Conservation (phyloP, 305 asterid species). For the Fraxinus velutina region DNA sequence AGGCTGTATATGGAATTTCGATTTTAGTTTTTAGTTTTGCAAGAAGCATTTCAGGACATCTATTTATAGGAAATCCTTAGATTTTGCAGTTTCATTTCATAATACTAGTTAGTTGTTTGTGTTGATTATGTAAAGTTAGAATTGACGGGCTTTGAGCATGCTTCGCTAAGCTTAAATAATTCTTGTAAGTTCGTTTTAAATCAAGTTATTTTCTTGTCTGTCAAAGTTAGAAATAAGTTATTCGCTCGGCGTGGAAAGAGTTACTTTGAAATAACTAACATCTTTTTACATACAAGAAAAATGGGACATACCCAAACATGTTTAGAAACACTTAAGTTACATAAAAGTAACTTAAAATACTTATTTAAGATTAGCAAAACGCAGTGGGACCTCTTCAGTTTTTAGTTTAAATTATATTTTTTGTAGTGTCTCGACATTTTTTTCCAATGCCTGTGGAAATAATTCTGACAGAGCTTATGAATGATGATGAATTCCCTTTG, state of each 20-base stretch:
- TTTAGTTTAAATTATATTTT: too few species aligned
- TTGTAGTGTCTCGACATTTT: too few species aligned
- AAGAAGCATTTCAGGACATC: conserved; percentile 14
- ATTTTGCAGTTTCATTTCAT: not conserved
- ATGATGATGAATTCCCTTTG: too few species aligned
- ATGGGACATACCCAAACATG: too few species aligned
- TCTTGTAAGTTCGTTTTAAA: too few species aligned
- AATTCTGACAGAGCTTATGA: too few species aligned
- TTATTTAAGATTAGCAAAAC: too few species aligned
- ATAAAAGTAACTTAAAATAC: too few species aligned
- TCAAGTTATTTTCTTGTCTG: too few species aligned
- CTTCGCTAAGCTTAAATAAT: not conserved
- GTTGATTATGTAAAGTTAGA: not conserved
- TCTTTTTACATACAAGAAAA: not conserved
- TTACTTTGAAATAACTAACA: not conserved
- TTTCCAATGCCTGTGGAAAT: too few species aligned
- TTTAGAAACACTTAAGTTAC: too few species aligned
- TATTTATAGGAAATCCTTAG: conserved; percentile 18
- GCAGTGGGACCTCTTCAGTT: too few species aligned
- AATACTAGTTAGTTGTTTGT: not conserved
- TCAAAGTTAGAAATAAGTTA: not conserved
- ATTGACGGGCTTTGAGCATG: not conserved
- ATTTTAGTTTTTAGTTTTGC: conserved; percentile 23
- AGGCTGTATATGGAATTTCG: conserved; percentile 43
- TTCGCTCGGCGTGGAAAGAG: not conserved